These are phyloP conservation scores for Geranium brycei DNA, from an alignment of 345 rosid genomes.

Conservation along the genomic window DNA sequence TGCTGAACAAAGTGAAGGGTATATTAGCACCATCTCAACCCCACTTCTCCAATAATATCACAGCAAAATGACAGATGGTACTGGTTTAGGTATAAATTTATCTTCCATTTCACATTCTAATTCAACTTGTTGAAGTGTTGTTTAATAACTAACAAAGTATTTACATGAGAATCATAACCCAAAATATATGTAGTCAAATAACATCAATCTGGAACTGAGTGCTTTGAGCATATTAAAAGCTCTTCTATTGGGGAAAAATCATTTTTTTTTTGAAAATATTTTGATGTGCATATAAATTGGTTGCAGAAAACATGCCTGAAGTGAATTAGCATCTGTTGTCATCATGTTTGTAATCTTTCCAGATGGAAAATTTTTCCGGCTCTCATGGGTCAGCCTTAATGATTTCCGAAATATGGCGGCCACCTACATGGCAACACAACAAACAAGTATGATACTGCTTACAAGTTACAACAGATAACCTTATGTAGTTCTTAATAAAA, in stretches of 20 bases:
- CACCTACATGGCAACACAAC: constrained; percentile 28
- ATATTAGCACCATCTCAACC: constrained; percentile 2
- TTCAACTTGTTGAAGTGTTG: too few relatives aligned
- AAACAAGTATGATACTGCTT: not conserved
- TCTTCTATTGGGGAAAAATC: too few relatives aligned
- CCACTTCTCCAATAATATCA: too few relatives aligned
- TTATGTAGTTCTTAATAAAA: too few relatives aligned
- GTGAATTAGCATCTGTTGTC: constrained; percentile 84
- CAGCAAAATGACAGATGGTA: too few relatives aligned
- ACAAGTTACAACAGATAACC: not conserved
- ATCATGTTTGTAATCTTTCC: constrained; percentile 94
- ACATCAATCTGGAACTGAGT: too few relatives aligned
- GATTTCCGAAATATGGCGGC: constrained; percentile 91
- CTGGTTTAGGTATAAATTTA: too few relatives aligned
- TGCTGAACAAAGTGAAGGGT: constrained; percentile 35
- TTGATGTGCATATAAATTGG: not conserved
- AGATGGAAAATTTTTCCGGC: constrained; percentile 68
- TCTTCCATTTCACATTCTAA: too few relatives aligned
- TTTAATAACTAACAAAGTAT: too few relatives aligned
- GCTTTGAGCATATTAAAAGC: not conserved
- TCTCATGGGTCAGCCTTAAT: constrained; percentile 69
- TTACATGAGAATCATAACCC: too few relatives aligned
- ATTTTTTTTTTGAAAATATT: too few relatives aligned
- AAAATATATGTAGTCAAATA: too few relatives aligned
- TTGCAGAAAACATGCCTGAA: constrained; percentile 41